phyloP scores from a whole-genome alignment of 768 basidiomycete genomes.

The Pulveroboletus sp. region DNA sequence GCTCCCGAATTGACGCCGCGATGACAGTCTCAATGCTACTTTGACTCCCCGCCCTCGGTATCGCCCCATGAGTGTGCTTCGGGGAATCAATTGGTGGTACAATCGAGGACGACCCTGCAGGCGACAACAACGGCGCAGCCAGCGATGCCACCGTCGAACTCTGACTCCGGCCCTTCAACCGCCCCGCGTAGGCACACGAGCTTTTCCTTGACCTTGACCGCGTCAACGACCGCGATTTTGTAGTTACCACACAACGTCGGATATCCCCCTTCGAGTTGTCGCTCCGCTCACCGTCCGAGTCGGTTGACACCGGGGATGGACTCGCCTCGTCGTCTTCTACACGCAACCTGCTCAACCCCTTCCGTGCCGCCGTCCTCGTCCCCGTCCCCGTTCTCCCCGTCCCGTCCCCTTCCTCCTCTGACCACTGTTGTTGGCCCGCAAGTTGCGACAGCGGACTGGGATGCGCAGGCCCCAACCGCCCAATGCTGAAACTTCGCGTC shows the following conservation, averaged over 20 bases:
- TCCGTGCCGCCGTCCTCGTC: not conserved
- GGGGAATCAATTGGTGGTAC: slow-evolving; percentile 11
- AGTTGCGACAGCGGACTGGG: slow-evolving; percentile 69
- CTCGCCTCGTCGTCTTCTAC: slow-evolving; percentile 52
- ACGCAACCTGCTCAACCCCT: slow-evolving; percentile 9
- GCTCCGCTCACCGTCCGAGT: slow-evolving; percentile 53
- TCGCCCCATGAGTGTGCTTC: slow-evolving; percentile 7
- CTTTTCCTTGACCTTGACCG: slow-evolving; percentile 31
- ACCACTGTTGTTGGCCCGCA: slow-evolving; percentile 53
- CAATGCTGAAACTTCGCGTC: slow-evolving; percentile 35
- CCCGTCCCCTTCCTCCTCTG: slow-evolving; percentile 47
- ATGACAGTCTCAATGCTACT: slow-evolving; percentile 75
- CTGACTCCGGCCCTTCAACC: slow-evolving; percentile 46
- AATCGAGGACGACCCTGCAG: slow-evolving; percentile 13
- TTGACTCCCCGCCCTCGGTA: slow-evolving; percentile 51
- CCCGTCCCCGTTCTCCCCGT: not conserved
- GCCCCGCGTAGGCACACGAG: slow-evolving; percentile 17
- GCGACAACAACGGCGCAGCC: slow-evolving; percentile 36
- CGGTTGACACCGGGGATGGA: slow-evolving; percentile 58
- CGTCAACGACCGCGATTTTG: slow-evolving; percentile 27
- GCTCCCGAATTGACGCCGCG: slow-evolving; percentile 47
- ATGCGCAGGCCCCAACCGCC: slow-evolving; percentile 33
- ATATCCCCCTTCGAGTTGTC: slow-evolving; percentile 23
- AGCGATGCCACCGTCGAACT: slow-evolving; percentile 69
- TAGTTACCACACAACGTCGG: not conserved